Conservation (phyloP, 176 grass and related monocot genomes). For the Areca catechu region DNA sequence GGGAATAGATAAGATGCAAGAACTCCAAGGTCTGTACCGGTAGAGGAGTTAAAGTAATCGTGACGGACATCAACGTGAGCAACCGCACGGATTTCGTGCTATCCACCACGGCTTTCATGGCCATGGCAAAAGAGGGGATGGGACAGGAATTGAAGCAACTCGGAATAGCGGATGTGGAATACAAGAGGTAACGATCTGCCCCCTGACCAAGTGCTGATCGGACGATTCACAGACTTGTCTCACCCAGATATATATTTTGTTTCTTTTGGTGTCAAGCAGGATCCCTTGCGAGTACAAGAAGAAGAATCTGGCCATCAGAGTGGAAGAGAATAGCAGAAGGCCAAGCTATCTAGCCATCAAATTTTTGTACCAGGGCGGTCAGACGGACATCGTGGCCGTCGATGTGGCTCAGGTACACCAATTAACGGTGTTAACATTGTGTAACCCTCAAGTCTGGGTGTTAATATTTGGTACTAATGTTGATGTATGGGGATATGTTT, state of each 20-base stretch:
- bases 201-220: no score
- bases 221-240: no score
- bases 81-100: conserved; percentile 66
- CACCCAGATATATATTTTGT: no score
- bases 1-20: conserved; percentile 68
- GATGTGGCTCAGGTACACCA: conserved; percentile 67
- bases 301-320: conserved; percentile 61
- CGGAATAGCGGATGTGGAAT: conserved; percentile 50
- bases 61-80: conserved; percentile 54
- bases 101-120: conserved; percentile 39
- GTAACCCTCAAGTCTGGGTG: no score
- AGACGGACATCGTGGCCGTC: conserved; percentile 86
- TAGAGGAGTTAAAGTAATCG: conserved; percentile 49
- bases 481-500: no score
- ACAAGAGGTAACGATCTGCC: conserved; percentile 47
- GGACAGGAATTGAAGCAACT: conserved; percentile 24
- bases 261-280: conserved; percentile 22
- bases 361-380: conserved; percentile 92
- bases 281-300: conserved; percentile 69
- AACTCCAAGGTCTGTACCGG: conserved; percentile 35
- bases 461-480: no score
- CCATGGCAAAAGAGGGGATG: conserved; percentile 69
- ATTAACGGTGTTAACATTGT: no score
- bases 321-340: conserved; percentile 42
- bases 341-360: conserved; percentile 49